phyloP scores from a whole-genome alignment of 2,329 filamentous ascomycete species.

The Taxawa tesnikishii region DNA sequence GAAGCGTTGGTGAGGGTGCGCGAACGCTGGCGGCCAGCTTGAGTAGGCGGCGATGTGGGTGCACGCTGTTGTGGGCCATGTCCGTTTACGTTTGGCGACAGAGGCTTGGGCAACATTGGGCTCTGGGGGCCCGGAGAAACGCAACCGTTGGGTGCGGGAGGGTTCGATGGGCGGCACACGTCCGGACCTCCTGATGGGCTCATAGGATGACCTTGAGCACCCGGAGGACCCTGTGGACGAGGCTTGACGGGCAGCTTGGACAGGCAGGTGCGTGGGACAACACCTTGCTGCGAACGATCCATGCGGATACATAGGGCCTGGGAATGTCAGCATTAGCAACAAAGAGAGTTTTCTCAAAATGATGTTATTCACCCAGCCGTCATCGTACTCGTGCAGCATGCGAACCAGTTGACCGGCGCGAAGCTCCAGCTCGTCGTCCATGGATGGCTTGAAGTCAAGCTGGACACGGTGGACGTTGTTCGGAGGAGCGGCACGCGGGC shows the following conservation, averaged over 20 bases:
- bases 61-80: background rate
- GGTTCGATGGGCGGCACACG: slow-evolving; percentile 24
- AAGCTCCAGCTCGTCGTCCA: slow-evolving; percentile 83
- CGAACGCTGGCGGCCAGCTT: background rate
- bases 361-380: slow-evolving; percentile 66
- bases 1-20: slow-evolving; percentile 3
- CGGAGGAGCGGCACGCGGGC: slow-evolving; percentile 30
- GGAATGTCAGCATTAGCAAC: slow-evolving; percentile 11
- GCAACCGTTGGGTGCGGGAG: slow-evolving; percentile 16
- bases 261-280: slow-evolving; percentile 84
- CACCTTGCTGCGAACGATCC: slow-evolving; percentile 84
- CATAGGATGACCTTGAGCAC: slow-evolving; percentile 21
- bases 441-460: slow-evolving; percentile 83
- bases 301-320: slow-evolving; percentile 84
- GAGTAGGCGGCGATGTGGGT: slow-evolving; percentile 2
- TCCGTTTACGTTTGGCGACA: slow-evolving; percentile 2
- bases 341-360: no score
- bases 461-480: slow-evolving; percentile 81
- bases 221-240: slow-evolving; percentile 49
- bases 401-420: slow-evolving; percentile 73
- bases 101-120: slow-evolving; percentile 5
- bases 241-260: slow-evolving; percentile 88
- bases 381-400: slow-evolving; percentile 90
- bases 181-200: slow-evolving; percentile 12
- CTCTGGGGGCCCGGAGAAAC: slow-evolving; percentile 5